phyloP scores from a whole-genome alignment of 225 moss, liverwort and hornwort genomes.

The Anthoceros angustus region DNA sequence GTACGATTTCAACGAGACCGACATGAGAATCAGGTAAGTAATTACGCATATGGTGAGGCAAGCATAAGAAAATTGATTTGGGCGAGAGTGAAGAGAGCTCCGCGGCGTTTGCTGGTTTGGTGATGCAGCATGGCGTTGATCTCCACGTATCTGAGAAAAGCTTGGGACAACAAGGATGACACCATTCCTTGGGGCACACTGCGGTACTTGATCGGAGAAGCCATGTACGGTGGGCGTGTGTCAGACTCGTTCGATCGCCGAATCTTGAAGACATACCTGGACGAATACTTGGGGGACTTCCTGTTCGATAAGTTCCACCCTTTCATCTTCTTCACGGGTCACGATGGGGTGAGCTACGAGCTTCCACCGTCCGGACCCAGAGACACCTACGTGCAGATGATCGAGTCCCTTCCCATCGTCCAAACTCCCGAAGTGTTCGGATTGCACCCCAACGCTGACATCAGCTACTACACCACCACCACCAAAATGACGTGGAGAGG shows the following conservation, averaged over 20 bases:
- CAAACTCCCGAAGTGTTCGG: slow-evolving; percentile 88
- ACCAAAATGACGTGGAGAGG: slow-evolving; percentile 80
- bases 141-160: slow-evolving; percentile 80
- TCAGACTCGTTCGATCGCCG: slow-evolving; percentile 79
- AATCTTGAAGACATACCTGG: slow-evolving; percentile 66
- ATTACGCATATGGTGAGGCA: too few relatives aligned
- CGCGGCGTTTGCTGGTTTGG: too few relatives aligned
- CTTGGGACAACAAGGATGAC: slow-evolving; percentile 79
- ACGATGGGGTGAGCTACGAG: slow-evolving; percentile 36
- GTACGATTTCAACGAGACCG: slow-evolving; percentile 92
- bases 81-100: too few relatives aligned
- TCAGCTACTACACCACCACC: slow-evolving; percentile 74
- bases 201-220: slow-evolving; percentile 81
- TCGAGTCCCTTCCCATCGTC: slow-evolving; percentile 60
- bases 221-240: slow-evolving; percentile 91
- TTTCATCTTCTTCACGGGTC: slow-evolving; percentile 49
- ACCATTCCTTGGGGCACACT: slow-evolving; percentile 88
- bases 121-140: slow-evolving; percentile 80
- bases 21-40: slow-evolving; percentile 83
- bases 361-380: slow-evolving; percentile 42
- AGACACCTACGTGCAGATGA: slow-evolving; percentile 38
- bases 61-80: too few relatives aligned
- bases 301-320: slow-evolving; percentile 80
- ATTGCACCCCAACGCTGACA: slow-evolving; percentile 75
- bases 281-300: slow-evolving; percentile 89